Percentiles rank a stretch among this genome's conserved stretches.
These are phyloP conservation scores for Tricladium varicosporioides DNA, from an alignment of 2,329 filamentous ascomycete species.

Conservation along the genomic window DNA sequence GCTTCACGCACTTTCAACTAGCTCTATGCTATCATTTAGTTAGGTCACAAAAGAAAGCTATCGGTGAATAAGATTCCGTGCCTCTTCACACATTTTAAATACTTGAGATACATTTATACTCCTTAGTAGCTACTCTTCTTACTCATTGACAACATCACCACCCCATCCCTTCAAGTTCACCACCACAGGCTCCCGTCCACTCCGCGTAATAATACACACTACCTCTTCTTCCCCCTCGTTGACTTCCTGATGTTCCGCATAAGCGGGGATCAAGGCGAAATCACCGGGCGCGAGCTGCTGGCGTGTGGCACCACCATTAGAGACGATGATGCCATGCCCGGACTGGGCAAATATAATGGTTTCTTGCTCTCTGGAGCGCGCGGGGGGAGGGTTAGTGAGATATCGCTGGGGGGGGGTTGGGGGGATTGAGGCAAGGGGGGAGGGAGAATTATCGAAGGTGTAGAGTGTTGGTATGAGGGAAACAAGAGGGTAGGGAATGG, in stretches of 20 bases:
- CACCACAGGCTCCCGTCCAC: slow-evolving; percentile 58
- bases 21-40: no score
- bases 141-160: slow-evolving; percentile 30
- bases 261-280: slow-evolving; percentile 68
- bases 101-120: neutral
- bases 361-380: slow-evolving; percentile 49
- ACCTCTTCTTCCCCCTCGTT: slow-evolving; percentile 64
- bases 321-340: slow-evolving; percentile 60
- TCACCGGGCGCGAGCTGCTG: slow-evolving; percentile 61
- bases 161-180: slow-evolving; percentile 64
- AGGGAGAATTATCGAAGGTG: no score
- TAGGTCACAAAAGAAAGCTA: no score
- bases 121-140: neutral
- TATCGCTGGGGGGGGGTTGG: no score
- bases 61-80: no score
- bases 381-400: no score
- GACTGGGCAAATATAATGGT: slow-evolving; percentile 65
- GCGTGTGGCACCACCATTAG: slow-evolving; percentile 51
- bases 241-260: slow-evolving; percentile 67
- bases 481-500: no score
- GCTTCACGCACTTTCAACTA: no score
- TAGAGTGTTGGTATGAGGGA: no score
- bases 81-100: no score
- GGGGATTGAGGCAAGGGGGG: no score
- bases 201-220: slow-evolving; percentile 64